Conservation (phyloP, 805 yeast species). For the Saturnispora saitoi region DNA sequence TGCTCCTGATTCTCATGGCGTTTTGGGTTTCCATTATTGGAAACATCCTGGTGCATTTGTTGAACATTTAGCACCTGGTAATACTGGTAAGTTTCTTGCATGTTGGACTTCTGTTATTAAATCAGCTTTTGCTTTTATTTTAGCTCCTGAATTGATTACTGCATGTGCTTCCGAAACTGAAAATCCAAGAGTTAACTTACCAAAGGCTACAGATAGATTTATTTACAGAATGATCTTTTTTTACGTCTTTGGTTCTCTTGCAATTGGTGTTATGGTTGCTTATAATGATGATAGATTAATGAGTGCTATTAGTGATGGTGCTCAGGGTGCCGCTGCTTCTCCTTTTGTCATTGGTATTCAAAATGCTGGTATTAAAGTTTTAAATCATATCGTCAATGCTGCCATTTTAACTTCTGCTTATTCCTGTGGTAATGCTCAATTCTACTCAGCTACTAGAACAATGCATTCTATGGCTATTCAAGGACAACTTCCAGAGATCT, state of each 20-base stretch:
- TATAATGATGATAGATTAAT: constrained; percentile 41
- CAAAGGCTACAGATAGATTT: constrained; percentile 53
- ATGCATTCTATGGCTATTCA: constrained; percentile 33
- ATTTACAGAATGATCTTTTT: constrained; percentile 54
- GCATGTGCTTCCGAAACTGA: constrained; percentile 47
- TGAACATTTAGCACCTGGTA: constrained; percentile 41
- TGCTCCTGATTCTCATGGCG: constrained; percentile 42
- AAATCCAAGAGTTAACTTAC: constrained; percentile 50
- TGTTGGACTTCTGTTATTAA: constrained; percentile 54
- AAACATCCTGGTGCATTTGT: constrained; percentile 38
- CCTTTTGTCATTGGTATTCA: constrained; percentile 60
- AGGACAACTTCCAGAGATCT: constrained; percentile 33
- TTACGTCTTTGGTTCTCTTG: constrained; percentile 47
- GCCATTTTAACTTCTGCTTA: constrained; percentile 52
- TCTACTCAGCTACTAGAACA: constrained; percentile 36
- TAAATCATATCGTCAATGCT: constrained; percentile 56
- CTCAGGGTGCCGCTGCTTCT: constrained; percentile 49
- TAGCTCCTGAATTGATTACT: constrained; percentile 56
- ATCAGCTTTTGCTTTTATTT: constrained; percentile 58
- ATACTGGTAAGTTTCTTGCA: constrained; percentile 54
- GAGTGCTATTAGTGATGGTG: constrained; percentile 36
- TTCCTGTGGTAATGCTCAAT: constrained; percentile 39
- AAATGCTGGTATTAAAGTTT: constrained; percentile 49
- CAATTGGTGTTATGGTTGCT: constrained; percentile 54
- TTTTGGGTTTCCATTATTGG: constrained; percentile 66